Percentiles rank a stretch among this genome's conserved stretches.
Conservation (phyloP, 2,329 filamentous ascomycete genomes). For the Xylaria sp. region DNA sequence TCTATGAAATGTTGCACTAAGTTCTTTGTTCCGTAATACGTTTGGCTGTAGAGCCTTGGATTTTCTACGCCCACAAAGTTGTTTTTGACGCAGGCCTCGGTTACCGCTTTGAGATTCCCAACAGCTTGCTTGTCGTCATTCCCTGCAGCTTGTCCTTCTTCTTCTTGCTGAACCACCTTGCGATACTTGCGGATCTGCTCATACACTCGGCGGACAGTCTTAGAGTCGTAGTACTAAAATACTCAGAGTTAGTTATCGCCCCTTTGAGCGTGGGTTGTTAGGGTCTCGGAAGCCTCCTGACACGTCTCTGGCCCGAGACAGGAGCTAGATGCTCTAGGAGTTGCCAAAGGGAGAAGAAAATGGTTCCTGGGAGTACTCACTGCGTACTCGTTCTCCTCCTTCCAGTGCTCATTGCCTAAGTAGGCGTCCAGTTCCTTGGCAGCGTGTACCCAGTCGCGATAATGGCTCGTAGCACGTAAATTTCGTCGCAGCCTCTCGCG, state of each 20-base stretch:
- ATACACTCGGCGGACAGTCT: constrained; percentile 78
- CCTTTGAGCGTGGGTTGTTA: too few species aligned
- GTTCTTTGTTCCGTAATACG: constrained; percentile 97
- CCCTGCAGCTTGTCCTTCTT: constrained; percentile 46
- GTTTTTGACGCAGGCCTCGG: constrained; percentile 94
- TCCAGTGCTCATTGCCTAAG: constrained; percentile 81
- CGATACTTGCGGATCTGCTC: constrained; percentile 74
- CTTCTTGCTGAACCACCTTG: constrained; percentile 59
- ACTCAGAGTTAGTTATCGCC: too few species aligned
- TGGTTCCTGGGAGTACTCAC: too few species aligned
- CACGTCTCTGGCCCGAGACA: too few species aligned
- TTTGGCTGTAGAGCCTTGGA: constrained; percentile 91
- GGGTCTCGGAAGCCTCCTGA: too few species aligned
- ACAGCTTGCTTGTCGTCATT: constrained; percentile 57
- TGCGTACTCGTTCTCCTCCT: constrained; percentile 75
- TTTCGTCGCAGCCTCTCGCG: constrained; percentile 73
- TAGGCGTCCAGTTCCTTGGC: constrained; percentile 81
- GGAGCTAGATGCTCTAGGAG: too few species aligned
- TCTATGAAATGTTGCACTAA: constrained; percentile 89
- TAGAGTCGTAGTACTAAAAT: constrained; percentile 93
- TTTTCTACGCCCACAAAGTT: constrained; percentile 98
- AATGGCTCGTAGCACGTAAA: constrained; percentile 74
- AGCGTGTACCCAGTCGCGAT: constrained; percentile 81
- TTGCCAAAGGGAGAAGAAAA: too few species aligned
- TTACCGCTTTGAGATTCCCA: constrained; percentile 76